Conservation (phyloP, 2,329 filamentous ascomycete genomes). For the Colletotrichum lentis region DNA sequence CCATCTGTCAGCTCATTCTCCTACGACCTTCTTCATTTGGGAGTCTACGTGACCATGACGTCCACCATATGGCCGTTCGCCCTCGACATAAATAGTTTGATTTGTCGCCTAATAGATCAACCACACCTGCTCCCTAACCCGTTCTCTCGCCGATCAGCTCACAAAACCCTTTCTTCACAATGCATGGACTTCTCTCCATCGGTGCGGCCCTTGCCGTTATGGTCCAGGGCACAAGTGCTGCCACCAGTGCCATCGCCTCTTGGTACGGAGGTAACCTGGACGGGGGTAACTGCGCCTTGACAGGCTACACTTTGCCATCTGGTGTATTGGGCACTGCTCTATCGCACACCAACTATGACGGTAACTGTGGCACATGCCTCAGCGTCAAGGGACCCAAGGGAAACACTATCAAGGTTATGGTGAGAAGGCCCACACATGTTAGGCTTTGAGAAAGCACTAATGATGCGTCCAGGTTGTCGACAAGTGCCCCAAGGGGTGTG, state of each 20-base stretch:
- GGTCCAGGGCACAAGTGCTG: conserved; percentile 17
- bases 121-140: not conserved
- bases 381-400: conserved; percentile 31
- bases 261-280: conserved; percentile 29
- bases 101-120: not conserved
- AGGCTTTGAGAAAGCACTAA: conserved; percentile 1
- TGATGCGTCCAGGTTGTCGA: conserved; percentile 57
- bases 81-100: not conserved
- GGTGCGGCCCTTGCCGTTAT: conserved; percentile 22
- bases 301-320: conserved; percentile 26
- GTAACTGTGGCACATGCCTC: conserved; percentile 32
- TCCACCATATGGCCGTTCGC: too few species aligned
- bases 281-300: conserved; percentile 28
- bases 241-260: conserved; percentile 26
- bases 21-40: conserved; percentile 7
- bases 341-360: conserved; percentile 26
- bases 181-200: conserved; percentile 15
- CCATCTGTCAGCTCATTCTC: not conserved
- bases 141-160: not conserved
- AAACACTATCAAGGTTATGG: conserved; percentile 34
- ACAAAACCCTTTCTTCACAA: not conserved
- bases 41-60: not conserved
- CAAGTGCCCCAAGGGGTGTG: conserved; percentile 62
- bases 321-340: conserved; percentile 27
- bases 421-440: not conserved